Percentiles rank a stretch among this genome's conserved stretches.
Evolutionary conservation across 2,329 filamentous ascomycete genomes (phyloP).

Genomic region (Neophaeococcomyces mojaviensis): DNA sequence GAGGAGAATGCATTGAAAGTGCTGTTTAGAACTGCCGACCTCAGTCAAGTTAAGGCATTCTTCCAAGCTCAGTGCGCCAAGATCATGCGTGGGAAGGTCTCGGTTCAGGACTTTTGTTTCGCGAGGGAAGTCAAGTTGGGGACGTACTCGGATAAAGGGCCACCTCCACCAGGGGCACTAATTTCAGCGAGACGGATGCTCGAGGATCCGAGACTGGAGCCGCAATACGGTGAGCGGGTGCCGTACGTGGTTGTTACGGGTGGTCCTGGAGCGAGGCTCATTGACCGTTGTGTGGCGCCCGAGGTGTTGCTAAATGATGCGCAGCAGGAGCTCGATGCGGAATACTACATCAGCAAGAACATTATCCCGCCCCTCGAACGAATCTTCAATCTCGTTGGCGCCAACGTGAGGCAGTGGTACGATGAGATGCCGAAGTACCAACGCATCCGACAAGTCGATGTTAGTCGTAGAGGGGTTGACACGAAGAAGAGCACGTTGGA

Average conservation of each 20-base stretch:
- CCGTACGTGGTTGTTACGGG: slow-evolving; percentile 91
- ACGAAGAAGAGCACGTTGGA: slow-evolving; percentile 71
- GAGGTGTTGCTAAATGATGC: slow-evolving; percentile 72
- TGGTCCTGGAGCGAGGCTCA: slow-evolving; percentile 73
- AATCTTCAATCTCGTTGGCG: slow-evolving; percentile 93
- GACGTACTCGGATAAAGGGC: slow-evolving; percentile 73
- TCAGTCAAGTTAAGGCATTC: slow-evolving; percentile 80
- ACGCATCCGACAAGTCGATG: slow-evolving; percentile 59
- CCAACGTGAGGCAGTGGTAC: slow-evolving; percentile 84
- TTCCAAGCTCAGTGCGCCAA: slow-evolving; percentile 87
- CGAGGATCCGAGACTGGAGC: slow-evolving; percentile 75
- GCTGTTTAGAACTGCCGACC: slow-evolving; percentile 80
- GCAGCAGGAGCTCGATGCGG: slow-evolving; percentile 74
- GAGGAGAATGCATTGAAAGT: slow-evolving; percentile 85
- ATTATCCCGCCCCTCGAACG: slow-evolving; percentile 89
- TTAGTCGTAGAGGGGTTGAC: slow-evolving; percentile 27
- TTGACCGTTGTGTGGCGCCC: slow-evolving; percentile 83
- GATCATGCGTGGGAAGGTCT: slow-evolving; percentile 82
- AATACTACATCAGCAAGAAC: slow-evolving; percentile 97
- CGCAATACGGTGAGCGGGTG: slow-evolving; percentile 89
- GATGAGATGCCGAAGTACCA: slow-evolving; percentile 94
- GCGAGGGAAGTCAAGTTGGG: slow-evolving; percentile 86
- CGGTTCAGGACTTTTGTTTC: slow-evolving; percentile 93
- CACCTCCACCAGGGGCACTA: slow-evolving; percentile 76
- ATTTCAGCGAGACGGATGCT: slow-evolving; percentile 84